Base-by-base conservation (phyloP, 768 basidiomycete species). In the Tylopilus vinaceipallidus region DNA sequence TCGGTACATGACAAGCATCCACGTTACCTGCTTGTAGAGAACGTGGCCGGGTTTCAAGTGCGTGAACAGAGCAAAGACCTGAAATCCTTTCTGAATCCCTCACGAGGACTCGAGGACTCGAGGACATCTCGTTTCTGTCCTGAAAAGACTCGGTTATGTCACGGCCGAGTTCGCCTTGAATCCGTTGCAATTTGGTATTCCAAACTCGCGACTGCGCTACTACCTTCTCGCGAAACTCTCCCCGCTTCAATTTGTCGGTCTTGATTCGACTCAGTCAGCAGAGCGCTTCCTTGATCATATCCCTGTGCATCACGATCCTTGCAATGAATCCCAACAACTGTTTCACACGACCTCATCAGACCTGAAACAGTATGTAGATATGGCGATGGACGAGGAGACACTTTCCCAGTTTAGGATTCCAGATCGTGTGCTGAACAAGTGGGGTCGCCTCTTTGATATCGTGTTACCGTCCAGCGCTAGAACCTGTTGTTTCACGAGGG, bases 41-140 rank as follows among this genome's bases (percentile, higher is more conserved):
- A 91, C 56, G 90, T 92, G 4, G 86, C 83, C 10, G 88, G 88
- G 8, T 91, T 91, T 56, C 86, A 89, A 81, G 89, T 88, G 63
- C 59, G 65, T 66, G 41, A 34, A 27, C 22, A 17, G 43, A 19
- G 20, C 12, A 40, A 13, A 20, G 7, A 6, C 13, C 8, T 12
- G 11, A 50, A 24, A 40, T 26, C 32, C 30, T 26, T 26, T 11
- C 37, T 60, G 27, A 64, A 53, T 33, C 34, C 41, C n/a, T 17
- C 24, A 32, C 47, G 63, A 92, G 89, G 70, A 72, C 8, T 91
- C 89, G 2, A 77, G 65, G 22, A 88, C 88, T 4, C 78, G 86
- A 35, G 64, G 70, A 50, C 69, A 76, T 8, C 68, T 89, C n/a
- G 56, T 84, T 1, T 71, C 73, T 14, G 75, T 73, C 10, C 72